Conservation (phyloP, 148 eudicot species). For the Nepenthes gracilis region DNA sequence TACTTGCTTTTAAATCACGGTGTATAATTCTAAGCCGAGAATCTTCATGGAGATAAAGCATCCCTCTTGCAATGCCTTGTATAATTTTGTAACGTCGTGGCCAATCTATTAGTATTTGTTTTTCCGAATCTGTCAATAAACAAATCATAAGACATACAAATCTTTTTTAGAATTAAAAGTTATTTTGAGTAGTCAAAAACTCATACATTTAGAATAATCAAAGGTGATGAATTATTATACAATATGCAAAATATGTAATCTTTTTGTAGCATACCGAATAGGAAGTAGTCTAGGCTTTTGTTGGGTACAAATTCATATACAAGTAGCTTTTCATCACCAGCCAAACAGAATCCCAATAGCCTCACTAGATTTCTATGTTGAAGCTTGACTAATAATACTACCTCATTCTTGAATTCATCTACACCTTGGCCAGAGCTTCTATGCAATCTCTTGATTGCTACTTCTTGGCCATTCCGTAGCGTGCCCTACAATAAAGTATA, state of each 20-base stretch:
- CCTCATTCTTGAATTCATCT: constrained; percentile 19
- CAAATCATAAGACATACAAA: too few relatives aligned
- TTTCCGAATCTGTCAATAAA: too few relatives aligned
- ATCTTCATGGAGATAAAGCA: constrained; percentile 30
- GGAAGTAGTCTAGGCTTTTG: constrained; percentile 29
- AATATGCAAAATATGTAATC: neutral
- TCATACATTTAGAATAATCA: neutral
- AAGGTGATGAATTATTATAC: neutral
- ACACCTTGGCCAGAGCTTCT: constrained; percentile 16
- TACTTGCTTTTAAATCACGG: constrained; percentile 43
- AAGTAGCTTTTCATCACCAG: constrained; percentile 25
- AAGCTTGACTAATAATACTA: neutral
- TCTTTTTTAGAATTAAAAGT: too few relatives aligned
- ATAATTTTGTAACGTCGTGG: constrained; percentile 26
- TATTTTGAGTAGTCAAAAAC: too few relatives aligned
- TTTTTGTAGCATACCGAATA: constrained; percentile 16
- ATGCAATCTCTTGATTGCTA: constrained; percentile 1
- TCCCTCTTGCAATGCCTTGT: constrained; percentile 9
- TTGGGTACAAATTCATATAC: constrained; percentile 40
- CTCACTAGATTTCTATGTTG: neutral
- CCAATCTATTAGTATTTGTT: constrained; percentile 6
- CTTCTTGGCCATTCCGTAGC: too few relatives aligned
- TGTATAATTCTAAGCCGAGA: constrained; percentile 45
- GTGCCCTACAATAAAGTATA: too few relatives aligned
- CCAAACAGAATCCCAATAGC: constrained; percentile 29